Conservation (phyloP, 352 stramenopile species). For the Phytophthora capsici region DNA sequence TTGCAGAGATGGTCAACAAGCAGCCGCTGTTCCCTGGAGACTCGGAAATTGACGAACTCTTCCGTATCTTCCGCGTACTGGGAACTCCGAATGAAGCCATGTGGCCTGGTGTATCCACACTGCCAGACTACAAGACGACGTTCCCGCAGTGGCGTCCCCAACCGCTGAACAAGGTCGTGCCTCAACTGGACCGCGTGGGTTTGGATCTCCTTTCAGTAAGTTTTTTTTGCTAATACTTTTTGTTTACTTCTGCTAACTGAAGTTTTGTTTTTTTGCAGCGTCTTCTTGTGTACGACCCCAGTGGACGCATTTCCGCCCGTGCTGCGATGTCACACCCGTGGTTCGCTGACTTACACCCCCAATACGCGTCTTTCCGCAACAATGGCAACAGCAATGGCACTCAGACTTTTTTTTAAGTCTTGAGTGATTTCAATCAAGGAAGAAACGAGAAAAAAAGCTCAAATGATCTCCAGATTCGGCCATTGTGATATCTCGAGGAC, state of each 20-base stretch:
- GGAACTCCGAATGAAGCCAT: constrained; percentile 97
- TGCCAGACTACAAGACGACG: constrained; percentile 97
- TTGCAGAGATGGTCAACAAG: constrained; percentile 94
- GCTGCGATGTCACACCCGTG: constrained; percentile 85
- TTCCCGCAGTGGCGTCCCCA: constrained; percentile 98
- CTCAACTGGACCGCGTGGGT: constrained; percentile 79
- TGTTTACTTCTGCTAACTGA: constrained; percentile 6
- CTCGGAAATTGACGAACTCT: constrained; percentile 99
- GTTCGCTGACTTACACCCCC: constrained; percentile 82
- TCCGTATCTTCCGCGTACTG: constrained; percentile 98
- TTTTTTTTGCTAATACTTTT: constrained; percentile 18
- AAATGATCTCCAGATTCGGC: constrained; percentile 4
- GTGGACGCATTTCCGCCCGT: constrained; percentile 77
- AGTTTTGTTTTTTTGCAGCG: constrained; percentile 39
- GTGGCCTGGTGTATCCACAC: constrained; percentile 96
- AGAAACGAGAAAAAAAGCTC: constrained; percentile 6
- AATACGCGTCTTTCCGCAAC: constrained; percentile 77
- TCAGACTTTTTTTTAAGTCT: constrained; percentile 45
- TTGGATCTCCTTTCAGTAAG: constrained; percentile 83
- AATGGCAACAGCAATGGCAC: constrained; percentile 56
- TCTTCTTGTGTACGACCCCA: constrained; percentile 85
- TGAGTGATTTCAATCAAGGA: not conserved
- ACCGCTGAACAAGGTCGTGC: constrained; percentile 88
- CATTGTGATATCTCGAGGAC: not conserved
- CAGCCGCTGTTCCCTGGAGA: constrained; percentile 92